Percentiles rank a stretch among this genome's conserved stretches.
Conservation (phyloP, 352 stramenopile genomes). For the Globisporangium viniferum region DNA sequence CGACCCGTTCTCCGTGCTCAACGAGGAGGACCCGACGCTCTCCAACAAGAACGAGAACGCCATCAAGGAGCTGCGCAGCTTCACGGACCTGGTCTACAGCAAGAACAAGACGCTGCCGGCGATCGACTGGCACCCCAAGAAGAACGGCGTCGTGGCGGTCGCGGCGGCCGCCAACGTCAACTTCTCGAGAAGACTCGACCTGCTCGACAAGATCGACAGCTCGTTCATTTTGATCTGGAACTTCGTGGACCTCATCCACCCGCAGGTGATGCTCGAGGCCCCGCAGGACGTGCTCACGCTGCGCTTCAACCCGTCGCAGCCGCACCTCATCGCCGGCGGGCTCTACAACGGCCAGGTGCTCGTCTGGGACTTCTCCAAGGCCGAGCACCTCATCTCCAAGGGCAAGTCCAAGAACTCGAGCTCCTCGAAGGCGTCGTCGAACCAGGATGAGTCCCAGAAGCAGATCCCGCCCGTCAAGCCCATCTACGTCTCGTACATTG, state of each 20-base stretch:
- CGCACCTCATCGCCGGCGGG: constrained; percentile 77
- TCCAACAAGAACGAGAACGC: constrained; percentile 85
- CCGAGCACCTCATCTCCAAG: constrained; percentile 61
- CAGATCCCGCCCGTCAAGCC: constrained; percentile 69
- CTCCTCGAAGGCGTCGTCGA: constrained; percentile 5
- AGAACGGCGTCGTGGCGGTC: constrained; percentile 86
- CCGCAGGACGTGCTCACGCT: constrained; percentile 89
- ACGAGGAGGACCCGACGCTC: constrained; percentile 60
- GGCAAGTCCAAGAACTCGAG: constrained; percentile 43
- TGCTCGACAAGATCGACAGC: constrained; percentile 72
- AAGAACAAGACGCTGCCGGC: constrained; percentile 89
- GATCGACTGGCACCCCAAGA: constrained; percentile 91
- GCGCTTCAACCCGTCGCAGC: constrained; percentile 87
- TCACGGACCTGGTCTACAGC: constrained; percentile 92
- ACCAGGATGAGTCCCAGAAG: constrained; percentile 46
- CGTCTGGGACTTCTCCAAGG: constrained; percentile 89
- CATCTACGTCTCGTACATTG: constrained; percentile 82
- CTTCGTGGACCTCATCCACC: constrained; percentile 93
- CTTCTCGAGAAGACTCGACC: constrained; percentile 81
- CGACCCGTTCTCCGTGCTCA: constrained; percentile 68
- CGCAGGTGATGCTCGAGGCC: constrained; percentile 90
- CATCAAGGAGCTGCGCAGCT: constrained; percentile 90
- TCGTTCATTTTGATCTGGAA: constrained; percentile 94
- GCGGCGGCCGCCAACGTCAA: constrained; percentile 82
- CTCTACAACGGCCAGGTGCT: constrained; percentile 89